Conservation (phyloP, 164 flowering plant species). For the Magnolia changhungtana region DNA sequence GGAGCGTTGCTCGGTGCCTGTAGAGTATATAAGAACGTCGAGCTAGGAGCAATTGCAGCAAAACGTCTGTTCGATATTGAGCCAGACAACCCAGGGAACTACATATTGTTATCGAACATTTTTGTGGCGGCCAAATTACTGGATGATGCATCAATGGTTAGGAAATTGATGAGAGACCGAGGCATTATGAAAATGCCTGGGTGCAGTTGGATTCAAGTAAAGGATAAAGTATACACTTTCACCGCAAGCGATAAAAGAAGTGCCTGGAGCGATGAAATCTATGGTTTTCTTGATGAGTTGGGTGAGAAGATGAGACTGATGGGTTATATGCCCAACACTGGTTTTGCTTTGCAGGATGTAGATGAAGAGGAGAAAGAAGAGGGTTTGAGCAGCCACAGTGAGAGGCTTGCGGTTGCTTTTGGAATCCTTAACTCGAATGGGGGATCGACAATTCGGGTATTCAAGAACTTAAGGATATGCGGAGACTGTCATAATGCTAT, state of each 20-base stretch:
- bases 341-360: conserved; percentile 56
- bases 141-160: conserved; percentile 48
- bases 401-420: conserved; percentile 56
- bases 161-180: conserved; percentile 52
- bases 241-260: conserved; percentile 45
- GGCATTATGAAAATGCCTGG: conserved; percentile 49
- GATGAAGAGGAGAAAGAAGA: conserved; percentile 51
- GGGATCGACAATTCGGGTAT: conserved; percentile 40
- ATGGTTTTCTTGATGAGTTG: conserved; percentile 35
- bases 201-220: conserved; percentile 59
- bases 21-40: conserved; percentile 52
- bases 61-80: conserved; percentile 48
- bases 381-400: conserved; percentile 51
- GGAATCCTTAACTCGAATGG: conserved; percentile 45
- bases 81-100: conserved; percentile 64
- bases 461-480: conserved; percentile 59
- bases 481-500: conserved; percentile 60
- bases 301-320: conserved; percentile 42
- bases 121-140: conserved; percentile 40
- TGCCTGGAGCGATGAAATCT: conserved; percentile 29
- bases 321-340: conserved; percentile 45
- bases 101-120: conserved; percentile 44
- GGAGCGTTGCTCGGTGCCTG: conserved; percentile 64
- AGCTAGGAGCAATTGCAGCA: conserved; percentile 49
- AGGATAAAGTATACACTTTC: conserved; percentile 41